Conservation (phyloP, 1,284 basidiomycete species). For the Ustilago vetiveriae region DNA sequence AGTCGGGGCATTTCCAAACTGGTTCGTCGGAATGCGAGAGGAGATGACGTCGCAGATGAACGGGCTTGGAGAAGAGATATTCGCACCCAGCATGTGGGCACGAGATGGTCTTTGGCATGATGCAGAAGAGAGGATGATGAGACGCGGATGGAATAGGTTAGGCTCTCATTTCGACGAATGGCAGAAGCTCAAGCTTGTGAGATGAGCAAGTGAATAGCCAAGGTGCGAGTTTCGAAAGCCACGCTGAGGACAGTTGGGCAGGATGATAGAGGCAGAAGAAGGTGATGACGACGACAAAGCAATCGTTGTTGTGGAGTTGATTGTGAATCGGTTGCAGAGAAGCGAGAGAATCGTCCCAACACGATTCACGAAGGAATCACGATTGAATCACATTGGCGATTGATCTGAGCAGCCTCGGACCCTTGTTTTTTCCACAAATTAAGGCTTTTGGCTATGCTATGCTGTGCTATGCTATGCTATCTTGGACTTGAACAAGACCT, state of each 20-base stretch:
- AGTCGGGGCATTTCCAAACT: slow-evolving; percentile 41
- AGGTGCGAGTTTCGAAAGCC: too few species aligned
- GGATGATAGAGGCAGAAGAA: not conserved
- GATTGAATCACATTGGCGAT: too few species aligned
- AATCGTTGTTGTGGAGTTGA: not conserved
- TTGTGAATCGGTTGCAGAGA: not conserved
- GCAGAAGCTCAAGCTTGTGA: not conserved
- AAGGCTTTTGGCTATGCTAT: too few species aligned
- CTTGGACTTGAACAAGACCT: too few species aligned
- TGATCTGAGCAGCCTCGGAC: too few species aligned
- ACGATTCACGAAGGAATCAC: too few species aligned
- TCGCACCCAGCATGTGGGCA: slow-evolving; percentile 44
- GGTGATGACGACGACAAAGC: slow-evolving; percentile 1
- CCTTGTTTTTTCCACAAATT: too few species aligned
- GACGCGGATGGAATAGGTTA: not conserved
- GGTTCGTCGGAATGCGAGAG: slow-evolving; percentile 43
- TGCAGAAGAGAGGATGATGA: not conserved
- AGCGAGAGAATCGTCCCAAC: not conserved
- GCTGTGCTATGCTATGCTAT: too few species aligned
- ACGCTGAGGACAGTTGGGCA: not conserved
- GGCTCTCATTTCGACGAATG: not conserved
- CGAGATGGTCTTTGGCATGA: slow-evolving; percentile 43
- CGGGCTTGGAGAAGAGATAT: slow-evolving; percentile 43
- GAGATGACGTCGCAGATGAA: slow-evolving; percentile 40
- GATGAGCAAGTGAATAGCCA: not conserved